Evolutionary conservation across 2,329 filamentous ascomycete genomes (phyloP).

Genomic region (Calonectria pauciramosa): DNA sequence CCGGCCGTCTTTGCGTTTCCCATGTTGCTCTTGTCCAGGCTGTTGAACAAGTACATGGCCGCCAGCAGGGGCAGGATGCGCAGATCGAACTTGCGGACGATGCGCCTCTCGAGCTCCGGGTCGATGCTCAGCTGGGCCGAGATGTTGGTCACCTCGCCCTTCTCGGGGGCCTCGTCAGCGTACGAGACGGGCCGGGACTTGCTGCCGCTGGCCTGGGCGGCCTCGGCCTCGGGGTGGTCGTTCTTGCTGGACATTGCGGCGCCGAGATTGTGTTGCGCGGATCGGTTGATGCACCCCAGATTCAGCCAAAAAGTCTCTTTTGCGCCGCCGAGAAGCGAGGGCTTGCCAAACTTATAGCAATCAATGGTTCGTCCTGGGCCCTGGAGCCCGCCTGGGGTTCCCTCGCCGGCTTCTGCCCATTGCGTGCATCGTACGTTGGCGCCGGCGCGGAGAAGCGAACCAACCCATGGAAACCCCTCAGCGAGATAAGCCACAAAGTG

Average conservation of each 20-base stretch:
- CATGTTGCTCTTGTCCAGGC: slow-evolving; percentile 31
- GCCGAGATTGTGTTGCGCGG: background rate
- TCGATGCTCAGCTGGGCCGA: slow-evolving; percentile 27
- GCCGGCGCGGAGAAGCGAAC: slow-evolving; percentile 1
- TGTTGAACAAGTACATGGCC: slow-evolving; percentile 30
- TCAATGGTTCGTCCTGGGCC: background rate
- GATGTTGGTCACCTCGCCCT: slow-evolving; percentile 23
- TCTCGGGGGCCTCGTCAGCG: slow-evolving; percentile 16
- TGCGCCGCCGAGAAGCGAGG: background rate
- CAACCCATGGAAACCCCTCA: slow-evolving; percentile 5
- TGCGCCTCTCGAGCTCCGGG: slow-evolving; percentile 15
- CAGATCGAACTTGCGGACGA: slow-evolving; percentile 28
- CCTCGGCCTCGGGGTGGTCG: background rate
- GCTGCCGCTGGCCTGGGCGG: slow-evolving; percentile 13
- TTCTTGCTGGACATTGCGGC: slow-evolving; percentile 3
- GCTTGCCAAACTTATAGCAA: background rate
- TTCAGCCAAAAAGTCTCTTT: background rate
- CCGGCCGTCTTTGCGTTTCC: slow-evolving; percentile 26
- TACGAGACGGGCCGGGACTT: slow-evolving; percentile 17
- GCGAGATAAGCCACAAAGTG: background rate
- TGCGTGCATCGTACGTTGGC: background rate
- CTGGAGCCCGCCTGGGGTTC: background rate
- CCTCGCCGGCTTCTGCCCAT: background rate
- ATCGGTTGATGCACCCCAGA: background rate
- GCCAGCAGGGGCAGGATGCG: slow-evolving; percentile 24